Evolutionary conservation across 2,329 filamentous ascomycete genomes (phyloP).

Genomic region (Cordyceps javanica): DNA sequence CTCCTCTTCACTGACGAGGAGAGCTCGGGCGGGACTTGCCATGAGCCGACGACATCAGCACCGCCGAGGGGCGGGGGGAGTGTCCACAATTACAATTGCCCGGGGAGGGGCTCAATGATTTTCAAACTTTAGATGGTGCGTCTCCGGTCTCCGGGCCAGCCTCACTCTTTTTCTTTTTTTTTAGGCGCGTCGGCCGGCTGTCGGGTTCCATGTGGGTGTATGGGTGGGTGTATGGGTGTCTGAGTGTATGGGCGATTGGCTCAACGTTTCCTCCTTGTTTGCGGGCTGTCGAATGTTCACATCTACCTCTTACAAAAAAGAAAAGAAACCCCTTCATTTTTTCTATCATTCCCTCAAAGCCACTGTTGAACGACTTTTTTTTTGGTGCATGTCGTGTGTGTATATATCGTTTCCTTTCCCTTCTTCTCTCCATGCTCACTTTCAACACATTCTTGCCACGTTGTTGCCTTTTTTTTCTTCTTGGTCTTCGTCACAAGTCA

Average conservation of each 20-base stretch:
- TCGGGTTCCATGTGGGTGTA: too few species aligned
- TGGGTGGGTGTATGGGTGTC: background rate
- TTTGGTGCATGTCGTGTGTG: too few species aligned
- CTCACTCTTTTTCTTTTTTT: background rate
- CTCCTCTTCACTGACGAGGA: too few species aligned
- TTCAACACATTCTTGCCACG: too few species aligned
- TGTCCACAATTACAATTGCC: background rate
- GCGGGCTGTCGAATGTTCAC: background rate
- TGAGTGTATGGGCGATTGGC: background rate
- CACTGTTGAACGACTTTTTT: slow-evolving; percentile 9
- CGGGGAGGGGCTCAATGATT: too few species aligned
- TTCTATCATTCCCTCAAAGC: background rate
- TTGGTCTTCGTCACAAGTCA: slow-evolving; percentile 4
- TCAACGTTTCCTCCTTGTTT: background rate
- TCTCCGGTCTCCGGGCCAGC: background rate
- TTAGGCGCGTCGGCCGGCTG: too few species aligned
- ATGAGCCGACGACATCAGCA: too few species aligned
- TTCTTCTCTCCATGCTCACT: background rate
- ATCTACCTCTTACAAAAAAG: background rate
- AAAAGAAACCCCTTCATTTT: background rate
- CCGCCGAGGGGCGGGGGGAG: too few species aligned
- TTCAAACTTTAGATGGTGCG: background rate
- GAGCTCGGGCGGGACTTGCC: background rate
- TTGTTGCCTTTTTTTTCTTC: too few species aligned
- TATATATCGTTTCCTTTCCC: too few species aligned